These are phyloP conservation scores for Tylopilus intermedius DNA, from an alignment of 768 basidiomycete species.

Conservation along the genomic window DNA sequence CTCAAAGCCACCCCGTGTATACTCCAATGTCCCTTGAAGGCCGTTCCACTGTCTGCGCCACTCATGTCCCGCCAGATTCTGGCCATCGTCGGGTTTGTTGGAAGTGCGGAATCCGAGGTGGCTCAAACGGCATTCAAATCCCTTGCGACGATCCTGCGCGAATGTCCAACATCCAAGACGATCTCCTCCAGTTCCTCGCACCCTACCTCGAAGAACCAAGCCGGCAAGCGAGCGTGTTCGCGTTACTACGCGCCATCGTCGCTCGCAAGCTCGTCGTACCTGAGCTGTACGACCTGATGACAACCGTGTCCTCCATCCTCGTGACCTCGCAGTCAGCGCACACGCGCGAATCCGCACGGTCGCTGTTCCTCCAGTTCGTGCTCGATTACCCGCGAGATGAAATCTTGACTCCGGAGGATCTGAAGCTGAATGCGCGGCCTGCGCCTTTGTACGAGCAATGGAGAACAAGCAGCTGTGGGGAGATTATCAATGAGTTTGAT, in stretches of 20 bases:
- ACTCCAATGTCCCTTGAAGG: constrained; percentile 76
- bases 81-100: constrained; percentile 73
- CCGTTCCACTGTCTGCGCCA: constrained; percentile 68
- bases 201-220: constrained; percentile 89
- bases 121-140: constrained; percentile 86
- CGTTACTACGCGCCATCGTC: constrained; percentile 86
- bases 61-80: constrained; percentile 82
- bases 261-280: constrained; percentile 88
- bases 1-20: constrained; percentile 79
- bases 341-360: constrained; percentile 88
- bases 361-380: constrained; percentile 87
- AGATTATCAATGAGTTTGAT: constrained; percentile 90
- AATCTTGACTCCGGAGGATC: no score
- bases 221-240: constrained; percentile 82
- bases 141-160: constrained; percentile 84
- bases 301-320: constrained; percentile 83
- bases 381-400: no score
- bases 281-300: constrained; percentile 97
- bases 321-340: constrained; percentile 89
- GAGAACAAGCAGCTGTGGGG: constrained; percentile 78
- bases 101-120: constrained; percentile 85
- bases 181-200: constrained; percentile 79
- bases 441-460: no score
- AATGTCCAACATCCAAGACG: constrained; percentile 76
- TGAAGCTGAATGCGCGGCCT: no score